Evolutionary conservation across 164 flowering plant species (phyloP), one percentile per base, ranked within the genome.

Genomic region (Warburgia ugandensis): DNA sequence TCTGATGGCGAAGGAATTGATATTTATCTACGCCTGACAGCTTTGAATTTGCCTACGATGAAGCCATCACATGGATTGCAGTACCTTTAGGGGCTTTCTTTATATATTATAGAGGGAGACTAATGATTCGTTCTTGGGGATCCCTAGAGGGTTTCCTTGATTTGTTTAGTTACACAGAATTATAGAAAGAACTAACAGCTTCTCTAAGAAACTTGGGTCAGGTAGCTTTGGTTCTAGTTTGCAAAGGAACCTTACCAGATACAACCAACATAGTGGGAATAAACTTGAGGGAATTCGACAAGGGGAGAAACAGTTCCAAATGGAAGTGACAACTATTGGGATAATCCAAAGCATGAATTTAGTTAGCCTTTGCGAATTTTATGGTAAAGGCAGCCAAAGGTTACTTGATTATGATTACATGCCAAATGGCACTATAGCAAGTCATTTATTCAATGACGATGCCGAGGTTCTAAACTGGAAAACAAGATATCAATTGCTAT

Each of bases 321-420:
- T 73, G 2, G 84, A 81, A 49, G 87, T 81, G 6, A 72, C 70
- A 64, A 78, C 84, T 1, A 78, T 81, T 10, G 87, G 87, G 43
- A 73, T 66, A 33, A 67, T 78, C 52, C 86, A 73, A 29, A 78
- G 73, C 45, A 62, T 70, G 12, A 75, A 78, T 63, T 71, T 76
- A 4, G 71, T 75, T 25, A 69, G 76, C 6, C 65, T 78, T 26
- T 68, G 68, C 4, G 83, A 80, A 10, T 75, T 76, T 26, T 78
- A 77, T 58, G 61, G 72, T 5, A 73, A 77, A 50, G 67, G 70
- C 22, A 48, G 55, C 12, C 61, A 60, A 29, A 71, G 62, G 52
- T 50, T 69, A 62, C 53, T 79, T 51, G 79, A 76, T 3, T 78
- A 76, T 45, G 78, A 72, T 26, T 77, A 69, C 55, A 74, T 77